A percentile compares a stretch with the other conserved stretches of the same genome.
Conservation (phyloP, 768 basidiomycete species). For the Amanita jacksonii region DNA sequence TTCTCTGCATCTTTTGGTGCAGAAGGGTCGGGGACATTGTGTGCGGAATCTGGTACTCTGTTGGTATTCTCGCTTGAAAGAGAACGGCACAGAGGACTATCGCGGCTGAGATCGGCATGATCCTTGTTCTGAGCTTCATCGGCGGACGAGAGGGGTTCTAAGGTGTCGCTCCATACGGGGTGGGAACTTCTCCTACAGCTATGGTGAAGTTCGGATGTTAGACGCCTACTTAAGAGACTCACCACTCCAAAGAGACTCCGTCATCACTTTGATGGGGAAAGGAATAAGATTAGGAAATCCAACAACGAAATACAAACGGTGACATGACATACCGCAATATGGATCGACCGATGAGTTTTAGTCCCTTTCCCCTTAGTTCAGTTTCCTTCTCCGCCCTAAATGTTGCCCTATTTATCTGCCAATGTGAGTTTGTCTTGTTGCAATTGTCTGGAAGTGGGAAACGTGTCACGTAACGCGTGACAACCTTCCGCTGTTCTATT, state of each 20-base stretch:
- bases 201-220: neutral
- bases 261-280: neutral
- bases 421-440: neutral
- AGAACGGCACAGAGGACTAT: too few species aligned
- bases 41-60: too few species aligned
- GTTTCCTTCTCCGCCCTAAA: neutral
- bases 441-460: slow-evolving; percentile 7
- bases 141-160: neutral
- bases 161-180: slow-evolving; percentile 6
- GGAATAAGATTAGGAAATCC: neutral
- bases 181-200: neutral
- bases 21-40: too few species aligned
- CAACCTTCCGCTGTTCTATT: neutral
- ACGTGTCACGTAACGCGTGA: neutral
- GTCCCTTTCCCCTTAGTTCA: neutral
- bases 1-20: too few species aligned
- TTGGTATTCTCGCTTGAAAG: too few species aligned
- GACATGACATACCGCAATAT: slow-evolving; percentile 1
- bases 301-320: too few species aligned
- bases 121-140: too few species aligned
- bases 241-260: slow-evolving; percentile 2
- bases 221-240: neutral
- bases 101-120: too few species aligned
- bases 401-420: neutral
- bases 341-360: neutral